Percentiles rank a stretch among this genome's conserved stretches.
Conservation (phyloP, 192 early-diverging fungal genomes). For the Umbelopsis ramanniana region DNA sequence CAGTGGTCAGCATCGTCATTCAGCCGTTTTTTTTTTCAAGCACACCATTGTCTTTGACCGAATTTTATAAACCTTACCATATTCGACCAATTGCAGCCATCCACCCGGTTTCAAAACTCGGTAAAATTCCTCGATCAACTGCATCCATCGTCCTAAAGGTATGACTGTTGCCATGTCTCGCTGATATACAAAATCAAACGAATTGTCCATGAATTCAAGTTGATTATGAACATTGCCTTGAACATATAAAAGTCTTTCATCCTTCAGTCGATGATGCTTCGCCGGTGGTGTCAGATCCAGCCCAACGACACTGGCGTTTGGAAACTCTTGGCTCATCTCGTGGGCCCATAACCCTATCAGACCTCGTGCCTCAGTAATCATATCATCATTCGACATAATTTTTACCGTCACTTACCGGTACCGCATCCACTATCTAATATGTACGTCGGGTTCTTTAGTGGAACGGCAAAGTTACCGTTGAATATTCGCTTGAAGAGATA, state of each 20-base stretch:
- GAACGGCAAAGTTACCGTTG: conserved; percentile 24
- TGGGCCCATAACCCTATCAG: conserved; percentile 36
- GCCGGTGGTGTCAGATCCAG: conserved; percentile 46
- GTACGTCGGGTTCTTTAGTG: not conserved
- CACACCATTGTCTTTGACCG: not conserved
- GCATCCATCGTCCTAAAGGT: conserved; percentile 28
- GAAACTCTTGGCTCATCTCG: conserved; percentile 54
- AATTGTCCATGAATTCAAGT: conserved; percentile 45
- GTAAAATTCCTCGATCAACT: conserved; percentile 27
- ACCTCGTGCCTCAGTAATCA: not conserved
- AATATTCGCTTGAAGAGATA: conserved; percentile 37
- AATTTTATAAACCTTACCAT: conserved; percentile 13
- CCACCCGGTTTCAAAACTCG: conserved; percentile 41
- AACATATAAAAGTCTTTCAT: conserved; percentile 39
- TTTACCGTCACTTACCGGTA: conserved; percentile 17
- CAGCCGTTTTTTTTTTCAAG: not conserved
- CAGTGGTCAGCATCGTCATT: not conserved
- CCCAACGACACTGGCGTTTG: conserved; percentile 49
- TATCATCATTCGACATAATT: not conserved
- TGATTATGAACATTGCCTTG: conserved; percentile 42
- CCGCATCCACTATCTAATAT: conserved; percentile 35
- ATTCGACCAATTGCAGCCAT: conserved; percentile 32
- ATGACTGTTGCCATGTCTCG: conserved; percentile 29
- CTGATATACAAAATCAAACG: conserved; percentile 53
- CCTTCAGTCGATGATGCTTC: not conserved